A percentile compares a stretch with the other conserved stretches of the same genome.
Conservation (phyloP, 2,329 filamentous ascomycete species). For the Phaeosphaeria sp. region DNA sequence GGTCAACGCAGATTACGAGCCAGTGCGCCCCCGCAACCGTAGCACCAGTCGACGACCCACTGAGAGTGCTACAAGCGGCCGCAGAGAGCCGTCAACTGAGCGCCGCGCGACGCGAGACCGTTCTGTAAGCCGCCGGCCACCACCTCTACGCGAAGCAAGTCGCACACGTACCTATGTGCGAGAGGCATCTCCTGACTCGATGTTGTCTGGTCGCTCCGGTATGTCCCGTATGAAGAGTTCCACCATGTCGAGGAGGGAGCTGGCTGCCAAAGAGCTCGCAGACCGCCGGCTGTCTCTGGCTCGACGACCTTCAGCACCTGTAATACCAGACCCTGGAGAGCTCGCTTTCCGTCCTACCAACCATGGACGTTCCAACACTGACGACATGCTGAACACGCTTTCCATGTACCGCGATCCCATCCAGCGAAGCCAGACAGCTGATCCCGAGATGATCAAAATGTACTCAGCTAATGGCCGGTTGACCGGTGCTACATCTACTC, state of each 20-base stretch:
- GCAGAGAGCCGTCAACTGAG: constrained; percentile 57
- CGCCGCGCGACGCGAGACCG: constrained; percentile 42
- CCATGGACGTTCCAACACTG: constrained; percentile 45
- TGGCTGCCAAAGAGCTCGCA: constrained; percentile 79
- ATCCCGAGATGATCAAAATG: constrained; percentile 58
- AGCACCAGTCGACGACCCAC: constrained; percentile 59
- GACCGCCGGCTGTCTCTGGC: constrained; percentile 81
- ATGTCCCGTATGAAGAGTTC: constrained; percentile 29
- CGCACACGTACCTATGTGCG: constrained; percentile 43
- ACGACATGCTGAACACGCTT: constrained; percentile 50
- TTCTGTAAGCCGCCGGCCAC: constrained; percentile 44
- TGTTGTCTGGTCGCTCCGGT: constrained; percentile 41
- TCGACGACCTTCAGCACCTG: constrained; percentile 77
- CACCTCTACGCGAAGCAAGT: constrained; percentile 37
- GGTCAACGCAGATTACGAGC: constrained; percentile 68
- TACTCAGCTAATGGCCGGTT: constrained; percentile 44
- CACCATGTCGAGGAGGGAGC: constrained; percentile 51
- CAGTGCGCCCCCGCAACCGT: constrained; percentile 56
- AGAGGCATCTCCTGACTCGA: constrained; percentile 43
- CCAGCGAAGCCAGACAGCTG: constrained; percentile 69
- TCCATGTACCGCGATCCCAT: constrained; percentile 46
- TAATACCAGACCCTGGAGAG: constrained; percentile 76
- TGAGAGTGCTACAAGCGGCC: constrained; percentile 51
- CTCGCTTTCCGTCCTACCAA: constrained; percentile 43
- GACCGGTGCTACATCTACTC: constrained; percentile 52